Base-by-base conservation (phyloP, 2,329 filamentous ascomycete genomes). In the Neofusicoccum ribis region DNA sequence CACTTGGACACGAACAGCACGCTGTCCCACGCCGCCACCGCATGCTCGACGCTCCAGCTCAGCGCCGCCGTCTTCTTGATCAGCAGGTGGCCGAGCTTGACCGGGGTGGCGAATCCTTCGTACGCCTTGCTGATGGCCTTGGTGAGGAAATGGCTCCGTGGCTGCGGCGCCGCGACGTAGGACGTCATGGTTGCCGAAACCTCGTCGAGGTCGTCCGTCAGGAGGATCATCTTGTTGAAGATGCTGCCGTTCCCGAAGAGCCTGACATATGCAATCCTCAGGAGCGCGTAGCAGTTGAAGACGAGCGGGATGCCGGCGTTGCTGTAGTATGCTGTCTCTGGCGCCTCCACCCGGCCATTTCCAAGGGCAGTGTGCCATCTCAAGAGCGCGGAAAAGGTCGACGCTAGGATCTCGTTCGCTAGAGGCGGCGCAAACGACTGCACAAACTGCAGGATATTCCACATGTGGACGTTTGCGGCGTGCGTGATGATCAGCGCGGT, bases 401-500 rank as follows among this genome's bases (percentile, higher is more conserved):
- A 14, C 11, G 52, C 37, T 11, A 56, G 52, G 36, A 56, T 43
- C 5, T 41, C 37, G 37, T 56, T 43, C 0, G 54, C 15, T 14
- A 58, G 54, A 1, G 39, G 39, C 2, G 54, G 23, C 2, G 54
- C 3, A 46, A 74, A 72, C n/a, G 70, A 69, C 46, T 76, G 70
- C 2, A 71, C 70, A 23, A 71, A 73, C 61, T 78, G 73, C 15
- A 74, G 70, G 8, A 74, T 66, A 65, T 72, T 70, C 71, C 73
- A 77, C 68, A 77, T 73, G 60, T 78, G 72, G 36, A 76, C 71
- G 47, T 73, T 75, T 8, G 77, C 71, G 7, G 74, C 75, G 65
- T 78, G 75, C 68, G 74, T 76, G 20, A 76, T 67, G n/a, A 75
- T 69, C 12, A 72, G 72, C 50, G 72, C 71, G 5, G 74, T 72